Percentiles rank a stretch among this genome's conserved stretches.
These are phyloP conservation scores for Colletotrichum destructivum DNA, from an alignment of 2,329 filamentous ascomycete genomes.

Conservation along the genomic window DNA sequence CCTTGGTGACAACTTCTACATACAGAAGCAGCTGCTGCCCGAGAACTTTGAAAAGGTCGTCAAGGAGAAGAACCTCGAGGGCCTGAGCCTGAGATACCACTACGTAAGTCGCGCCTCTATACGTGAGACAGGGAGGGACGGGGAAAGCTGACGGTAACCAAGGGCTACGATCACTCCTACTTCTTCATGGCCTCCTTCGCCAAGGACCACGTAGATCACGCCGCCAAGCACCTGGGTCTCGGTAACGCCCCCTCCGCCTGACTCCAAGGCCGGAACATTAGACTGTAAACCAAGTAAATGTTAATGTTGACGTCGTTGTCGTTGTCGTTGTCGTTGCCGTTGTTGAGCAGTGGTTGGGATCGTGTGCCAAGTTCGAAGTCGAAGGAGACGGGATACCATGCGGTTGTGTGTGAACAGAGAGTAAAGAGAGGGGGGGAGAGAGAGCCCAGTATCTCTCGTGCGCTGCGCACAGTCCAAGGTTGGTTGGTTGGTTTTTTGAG, in stretches of 20 bases:
- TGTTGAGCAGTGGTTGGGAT: background rate
- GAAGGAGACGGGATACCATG: slow-evolving; percentile 25
- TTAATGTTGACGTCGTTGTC: background rate
- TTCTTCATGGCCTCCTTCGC: slow-evolving; percentile 95
- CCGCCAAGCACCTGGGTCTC: slow-evolving; percentile 82
- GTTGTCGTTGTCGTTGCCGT: background rate
- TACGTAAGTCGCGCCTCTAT: slow-evolving; percentile 62
- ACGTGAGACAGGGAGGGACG: background rate
- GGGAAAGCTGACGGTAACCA: background rate
- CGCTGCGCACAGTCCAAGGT: slow-evolving; percentile 18
- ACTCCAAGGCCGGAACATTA: slow-evolving; percentile 33
- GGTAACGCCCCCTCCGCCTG: slow-evolving; percentile 40
- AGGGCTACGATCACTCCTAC: slow-evolving; percentile 97
- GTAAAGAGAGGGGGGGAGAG: too few relatives aligned
- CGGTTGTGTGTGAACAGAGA: background rate
- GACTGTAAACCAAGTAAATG: slow-evolving; percentile 32
- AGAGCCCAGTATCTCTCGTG: background rate
- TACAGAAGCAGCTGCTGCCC: slow-evolving; percentile 90
- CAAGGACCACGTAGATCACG: slow-evolving; percentile 91
- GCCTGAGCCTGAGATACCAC: slow-evolving; percentile 86
- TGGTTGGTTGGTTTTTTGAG: slow-evolving; percentile 18
- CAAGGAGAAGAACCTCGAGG: slow-evolving; percentile 80
- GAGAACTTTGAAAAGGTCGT: slow-evolving; percentile 91
- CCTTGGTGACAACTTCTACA: slow-evolving; percentile 96
- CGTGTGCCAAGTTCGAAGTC: background rate